Conservation (phyloP, 208 protist species). For the Herpetomonas samuelpessoai region DNA sequence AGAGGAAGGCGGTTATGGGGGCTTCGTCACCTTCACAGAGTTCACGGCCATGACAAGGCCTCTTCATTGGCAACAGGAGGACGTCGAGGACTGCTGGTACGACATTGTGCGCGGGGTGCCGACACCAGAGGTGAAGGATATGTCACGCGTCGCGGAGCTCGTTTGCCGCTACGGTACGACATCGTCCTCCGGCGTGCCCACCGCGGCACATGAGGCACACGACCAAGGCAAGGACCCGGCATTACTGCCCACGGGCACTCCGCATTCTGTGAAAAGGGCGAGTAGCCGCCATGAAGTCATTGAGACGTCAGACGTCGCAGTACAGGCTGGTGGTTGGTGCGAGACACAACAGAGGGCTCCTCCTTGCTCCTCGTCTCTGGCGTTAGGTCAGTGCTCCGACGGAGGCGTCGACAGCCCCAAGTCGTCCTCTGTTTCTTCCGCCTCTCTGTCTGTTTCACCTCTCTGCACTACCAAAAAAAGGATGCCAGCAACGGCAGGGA, state of each 20-base stretch:
- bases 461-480: too few species aligned
- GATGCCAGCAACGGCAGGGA: too few species aligned
- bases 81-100: slow-evolving; percentile 82
- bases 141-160: slow-evolving; percentile 42
- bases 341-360: too few species aligned
- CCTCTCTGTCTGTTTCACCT: neutral
- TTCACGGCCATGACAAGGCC: slow-evolving; percentile 29
- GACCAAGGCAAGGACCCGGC: too few species aligned
- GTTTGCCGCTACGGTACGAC: slow-evolving; percentile 55
- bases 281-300: too few species aligned
- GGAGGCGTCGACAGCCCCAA: neutral
- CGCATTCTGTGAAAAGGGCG: too few species aligned
- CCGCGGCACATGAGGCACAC: too few species aligned
- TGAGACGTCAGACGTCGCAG: neutral
- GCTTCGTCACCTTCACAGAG: slow-evolving; percentile 47
- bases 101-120: slow-evolving; percentile 60
- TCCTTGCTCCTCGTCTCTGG: too few species aligned
- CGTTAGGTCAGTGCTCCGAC: neutral
- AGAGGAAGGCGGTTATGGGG: slow-evolving; percentile 49
- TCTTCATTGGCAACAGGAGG: slow-evolving; percentile 54
- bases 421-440: neutral
- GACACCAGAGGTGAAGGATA: slow-evolving; percentile 27
- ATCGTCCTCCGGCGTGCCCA: too few species aligned
- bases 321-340: neutral
- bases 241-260: too few species aligned